phyloP scores from a whole-genome alignment of 768 basidiomycete species.

The Tylopilus sp. region DNA sequence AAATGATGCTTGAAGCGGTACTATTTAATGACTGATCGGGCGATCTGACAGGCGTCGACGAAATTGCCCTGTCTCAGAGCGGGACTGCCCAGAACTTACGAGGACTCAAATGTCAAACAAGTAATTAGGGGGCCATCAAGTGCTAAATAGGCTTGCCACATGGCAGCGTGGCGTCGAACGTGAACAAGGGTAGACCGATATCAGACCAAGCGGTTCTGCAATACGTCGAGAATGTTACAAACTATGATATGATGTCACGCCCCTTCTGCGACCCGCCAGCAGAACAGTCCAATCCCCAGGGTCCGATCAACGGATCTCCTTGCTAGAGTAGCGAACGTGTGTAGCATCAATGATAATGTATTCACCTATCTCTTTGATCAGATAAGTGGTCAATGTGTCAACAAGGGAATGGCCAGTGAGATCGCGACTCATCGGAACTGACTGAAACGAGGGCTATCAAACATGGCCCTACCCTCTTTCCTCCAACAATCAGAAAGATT shows the following conservation, averaged over 20 bases:
- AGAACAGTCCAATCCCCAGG: background rate
- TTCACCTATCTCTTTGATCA: background rate
- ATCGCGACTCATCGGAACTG: background rate
- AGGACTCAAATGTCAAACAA: background rate
- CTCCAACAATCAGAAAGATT: background rate
- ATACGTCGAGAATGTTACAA: background rate
- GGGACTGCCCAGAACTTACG: background rate
- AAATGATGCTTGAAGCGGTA: background rate
- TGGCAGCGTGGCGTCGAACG: background rate
- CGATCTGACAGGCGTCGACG: background rate
- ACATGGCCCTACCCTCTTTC: background rate
- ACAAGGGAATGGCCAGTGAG: background rate
- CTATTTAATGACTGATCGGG: background rate
- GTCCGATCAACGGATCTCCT: background rate
- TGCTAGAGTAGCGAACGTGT: background rate
- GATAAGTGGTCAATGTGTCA: no score
- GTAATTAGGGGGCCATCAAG: background rate
- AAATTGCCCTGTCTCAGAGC: background rate
- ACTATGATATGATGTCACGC: no score
- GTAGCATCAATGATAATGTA: background rate
- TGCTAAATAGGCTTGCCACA: background rate
- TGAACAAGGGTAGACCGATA: background rate
- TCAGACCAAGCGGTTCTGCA: background rate
- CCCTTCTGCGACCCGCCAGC: no score
- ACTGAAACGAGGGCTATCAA: slow-evolving; percentile 4